phyloP scores from a whole-genome alignment of 176 grass and related monocot species.

The Thinopyrum elongatum region DNA sequence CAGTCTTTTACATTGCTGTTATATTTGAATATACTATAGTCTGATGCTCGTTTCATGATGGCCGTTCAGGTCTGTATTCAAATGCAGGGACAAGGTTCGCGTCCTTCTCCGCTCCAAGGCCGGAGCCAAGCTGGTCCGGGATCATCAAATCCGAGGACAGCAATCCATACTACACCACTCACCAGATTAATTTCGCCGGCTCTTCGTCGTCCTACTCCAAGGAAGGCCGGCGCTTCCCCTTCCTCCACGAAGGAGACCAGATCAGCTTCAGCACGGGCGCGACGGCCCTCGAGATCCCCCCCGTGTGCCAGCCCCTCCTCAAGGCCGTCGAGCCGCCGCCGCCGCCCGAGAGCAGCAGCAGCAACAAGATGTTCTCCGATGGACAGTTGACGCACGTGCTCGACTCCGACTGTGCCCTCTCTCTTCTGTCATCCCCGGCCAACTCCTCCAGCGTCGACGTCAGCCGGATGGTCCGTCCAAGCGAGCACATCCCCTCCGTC shows the following conservation, averaged over 20 bases:
- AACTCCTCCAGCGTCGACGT: constrained; percentile 56
- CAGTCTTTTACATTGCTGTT: not conserved
- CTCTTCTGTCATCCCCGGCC: constrained; percentile 82
- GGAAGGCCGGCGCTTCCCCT: constrained; percentile 62
- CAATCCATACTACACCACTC: constrained; percentile 15
- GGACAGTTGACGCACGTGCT: constrained; percentile 38
- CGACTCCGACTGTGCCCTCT: constrained; percentile 81
- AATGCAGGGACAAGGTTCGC: constrained; percentile 53
- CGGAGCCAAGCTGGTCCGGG: constrained; percentile 51
- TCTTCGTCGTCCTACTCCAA: constrained; percentile 31
- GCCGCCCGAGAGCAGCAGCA: constrained; percentile 58
- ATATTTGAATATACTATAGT: not conserved
- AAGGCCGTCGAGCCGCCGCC: constrained; percentile 14
- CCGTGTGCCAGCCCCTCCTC: constrained; percentile 47
- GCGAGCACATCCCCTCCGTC: constrained; percentile 45
- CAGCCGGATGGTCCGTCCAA: constrained; percentile 36
- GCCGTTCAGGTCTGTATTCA: constrained; percentile 33
- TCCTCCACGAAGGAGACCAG: constrained; percentile 53
- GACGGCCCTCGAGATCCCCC: not conserved
- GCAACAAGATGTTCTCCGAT: constrained; percentile 55
- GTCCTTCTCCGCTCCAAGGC: constrained; percentile 43
- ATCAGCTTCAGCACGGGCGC: constrained; percentile 29
- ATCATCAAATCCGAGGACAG: constrained; percentile 55
- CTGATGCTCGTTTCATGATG: constrained; percentile 12
- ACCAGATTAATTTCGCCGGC: constrained; percentile 22